phyloP scores from a whole-genome alignment of 2,329 filamentous ascomycete species.

The Geosmithia morbida region DNA sequence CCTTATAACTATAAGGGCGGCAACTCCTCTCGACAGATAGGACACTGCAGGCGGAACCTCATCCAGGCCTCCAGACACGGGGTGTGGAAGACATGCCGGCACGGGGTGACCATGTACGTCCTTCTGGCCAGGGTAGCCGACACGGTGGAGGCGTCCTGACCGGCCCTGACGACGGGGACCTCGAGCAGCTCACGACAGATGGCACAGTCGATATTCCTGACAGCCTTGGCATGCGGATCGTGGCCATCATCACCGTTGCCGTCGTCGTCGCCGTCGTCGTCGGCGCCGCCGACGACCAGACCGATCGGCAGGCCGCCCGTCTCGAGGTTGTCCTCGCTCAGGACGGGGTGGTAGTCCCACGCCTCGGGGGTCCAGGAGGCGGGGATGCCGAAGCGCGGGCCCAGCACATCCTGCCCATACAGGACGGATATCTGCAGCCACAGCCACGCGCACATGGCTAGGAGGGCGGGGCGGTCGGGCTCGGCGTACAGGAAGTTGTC shows the following conservation, averaged over 20 bases:
- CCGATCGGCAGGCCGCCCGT: constrained; percentile 71
- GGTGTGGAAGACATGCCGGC: constrained; percentile 89
- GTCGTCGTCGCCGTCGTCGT: constrained; percentile 6
- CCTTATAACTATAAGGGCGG: constrained; percentile 3
- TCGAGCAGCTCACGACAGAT: constrained; percentile 90
- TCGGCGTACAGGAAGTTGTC: constrained; percentile 73
- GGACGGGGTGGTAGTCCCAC: constrained; percentile 89
- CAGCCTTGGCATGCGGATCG: too few species aligned
- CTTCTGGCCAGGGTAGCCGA: constrained; percentile 63
- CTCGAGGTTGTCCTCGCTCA: constrained; percentile 71
- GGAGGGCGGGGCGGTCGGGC: constrained; percentile 51
- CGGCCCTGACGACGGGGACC: constrained; percentile 61
- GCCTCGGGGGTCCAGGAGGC: constrained; percentile 54
- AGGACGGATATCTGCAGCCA: constrained; percentile 75
- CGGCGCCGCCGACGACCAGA: constrained; percentile 23
- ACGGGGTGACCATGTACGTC: constrained; percentile 94
- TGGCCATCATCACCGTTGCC: constrained; percentile 13
- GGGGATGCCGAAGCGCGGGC: constrained; percentile 75
- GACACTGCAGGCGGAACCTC: constrained; percentile 82
- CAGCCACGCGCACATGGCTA: constrained; percentile 54
- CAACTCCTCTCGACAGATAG: constrained; percentile 55
- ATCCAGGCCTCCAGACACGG: constrained; percentile 92
- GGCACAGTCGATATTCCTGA: constrained; percentile 67
- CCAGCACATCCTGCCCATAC: constrained; percentile 70
- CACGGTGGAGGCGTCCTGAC: constrained; percentile 38